Evolutionary conservation across 306 rosid species (phyloP).

Genomic region (Glycine soja): DNA sequence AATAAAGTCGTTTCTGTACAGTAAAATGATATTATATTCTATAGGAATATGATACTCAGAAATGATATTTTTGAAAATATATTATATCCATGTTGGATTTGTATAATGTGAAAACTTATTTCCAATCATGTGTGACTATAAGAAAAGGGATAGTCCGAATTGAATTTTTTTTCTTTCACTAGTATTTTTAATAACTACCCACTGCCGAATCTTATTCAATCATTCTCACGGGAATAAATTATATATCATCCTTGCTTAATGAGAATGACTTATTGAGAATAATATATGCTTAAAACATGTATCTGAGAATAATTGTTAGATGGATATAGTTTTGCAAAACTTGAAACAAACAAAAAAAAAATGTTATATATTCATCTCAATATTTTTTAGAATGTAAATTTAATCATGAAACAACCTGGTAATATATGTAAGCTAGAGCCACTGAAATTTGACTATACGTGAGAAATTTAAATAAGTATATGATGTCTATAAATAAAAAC

Average conservation of each 20-base stretch:
- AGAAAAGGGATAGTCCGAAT: not conserved
- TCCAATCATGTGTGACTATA: not conserved
- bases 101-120: not conserved
- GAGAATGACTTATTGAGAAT: not conserved
- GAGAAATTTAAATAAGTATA: not conserved
- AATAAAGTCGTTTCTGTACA: not conserved
- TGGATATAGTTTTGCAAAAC: not conserved
- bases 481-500: not conserved
- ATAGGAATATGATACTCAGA: not conserved
- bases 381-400: not conserved
- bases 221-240: not conserved
- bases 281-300: not conserved
- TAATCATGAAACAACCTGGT: not conserved
- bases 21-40: not conserved
- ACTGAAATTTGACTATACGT: not conserved
- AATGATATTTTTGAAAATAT: not conserved
- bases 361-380: not conserved
- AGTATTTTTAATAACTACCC: not conserved
- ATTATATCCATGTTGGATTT: not conserved
- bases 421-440: not conserved
- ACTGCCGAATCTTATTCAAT: not conserved
- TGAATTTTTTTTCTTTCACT: not conserved
- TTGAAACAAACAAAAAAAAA: not conserved
- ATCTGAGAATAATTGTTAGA: not conserved
- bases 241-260: not conserved